Base-by-base conservation (phyloP, 352 stramenopile species). In the Phytophthora multivora region DNA sequence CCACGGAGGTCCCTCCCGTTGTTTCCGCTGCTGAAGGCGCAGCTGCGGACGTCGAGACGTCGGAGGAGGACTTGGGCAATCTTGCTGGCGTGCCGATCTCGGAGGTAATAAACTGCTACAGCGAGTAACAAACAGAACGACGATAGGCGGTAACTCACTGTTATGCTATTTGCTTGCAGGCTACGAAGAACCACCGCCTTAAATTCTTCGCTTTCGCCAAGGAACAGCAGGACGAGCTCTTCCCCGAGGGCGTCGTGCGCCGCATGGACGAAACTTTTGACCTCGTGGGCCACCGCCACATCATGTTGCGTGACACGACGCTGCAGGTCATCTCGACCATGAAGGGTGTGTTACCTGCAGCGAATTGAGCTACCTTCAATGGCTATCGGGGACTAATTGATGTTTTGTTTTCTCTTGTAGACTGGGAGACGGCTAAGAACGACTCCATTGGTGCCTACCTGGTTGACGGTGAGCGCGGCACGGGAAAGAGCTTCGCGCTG, bases 181-280 rank as follows among this genome's bases (percentile, higher is more conserved):
- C 75, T n/a, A 81, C 80, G 12, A 60, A 75, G 21, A 77, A 75
- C 5, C 80, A 93, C 39, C 67, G 75, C 19, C 68, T 86, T 62
- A 91, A 94, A 75, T 93, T 93, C 59, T 96, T 94, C 63, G 60
- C 73, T 31, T 80, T 96, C 39, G 58, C 76, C 28, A 85, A 92
- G 69, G 87, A 91, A 56, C 81, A 83, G 36, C 81, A 92, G 71
- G 75, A 88, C 50, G 72, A 88, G 68, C 71, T 88, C 39, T 71
- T 93, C 51, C 83, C 87, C 10, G 82, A 93, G 71, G 85, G 83
- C 28, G 74, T 95, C 33, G 73, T 63, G 61, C 82, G 81, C 39
- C 87, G 83, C 70, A 82, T 88, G 63, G 83, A 93, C 47, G 65
- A 80, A 30, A 88, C 80, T 19, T 96, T 96, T 58, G 87, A 94